Base-by-base conservation (phyloP, 2,329 filamentous ascomycete species). In the Phialemonium atrogriseum region DNA sequence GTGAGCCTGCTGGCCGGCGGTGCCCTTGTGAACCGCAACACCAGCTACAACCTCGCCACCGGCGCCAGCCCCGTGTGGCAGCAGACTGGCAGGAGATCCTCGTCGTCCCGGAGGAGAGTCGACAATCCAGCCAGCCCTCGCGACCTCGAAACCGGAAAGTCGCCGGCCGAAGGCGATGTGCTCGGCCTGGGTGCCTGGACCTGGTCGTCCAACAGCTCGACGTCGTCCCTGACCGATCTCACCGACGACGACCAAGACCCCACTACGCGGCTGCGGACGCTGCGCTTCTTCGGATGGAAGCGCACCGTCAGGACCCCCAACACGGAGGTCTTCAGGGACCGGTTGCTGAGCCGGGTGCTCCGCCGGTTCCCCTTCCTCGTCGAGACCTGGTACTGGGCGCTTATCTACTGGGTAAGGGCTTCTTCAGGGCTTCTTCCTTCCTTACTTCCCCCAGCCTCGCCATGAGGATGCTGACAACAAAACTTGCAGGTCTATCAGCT, bases 351-450 rank as follows among this genome's bases (percentile, higher is more conserved):
- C 49, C 66, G 79, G 5, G 43, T 85, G 21, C 64, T 85, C 10
- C 65, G 65, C 35, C 78, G 73, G 47, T 74, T 83, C 42, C 81
- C 82, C 1, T 86, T 86, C 49, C 53, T 85, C 17, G 76, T 77
- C 2, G 82, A 86, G 54, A 78, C 73, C 24, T 85, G 80, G 79
- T 85, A 85, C 46, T 85, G 80, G 80, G 73, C 76, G 3, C 58
- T 84, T 40, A 77, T 85, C 30, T 85, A 85, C 59, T 85, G 80
- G 79, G 80, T 84, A 67, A 45, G 70, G n/a, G 33, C n/a, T 11
- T 13, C 11, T n/a, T 17, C 14, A 8, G 4, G 9, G 21, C 5
- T 6, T 7, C 4, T 14, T 7, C 24, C 12, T 20, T 21, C 1
- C 16, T 29, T 25, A 25, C 14, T 16, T 26, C 20, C 1, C 10